Evolutionary conservation across 495 filamentous ascomycete species (phyloP).

Genomic region (Xylaria telfairii): DNA sequence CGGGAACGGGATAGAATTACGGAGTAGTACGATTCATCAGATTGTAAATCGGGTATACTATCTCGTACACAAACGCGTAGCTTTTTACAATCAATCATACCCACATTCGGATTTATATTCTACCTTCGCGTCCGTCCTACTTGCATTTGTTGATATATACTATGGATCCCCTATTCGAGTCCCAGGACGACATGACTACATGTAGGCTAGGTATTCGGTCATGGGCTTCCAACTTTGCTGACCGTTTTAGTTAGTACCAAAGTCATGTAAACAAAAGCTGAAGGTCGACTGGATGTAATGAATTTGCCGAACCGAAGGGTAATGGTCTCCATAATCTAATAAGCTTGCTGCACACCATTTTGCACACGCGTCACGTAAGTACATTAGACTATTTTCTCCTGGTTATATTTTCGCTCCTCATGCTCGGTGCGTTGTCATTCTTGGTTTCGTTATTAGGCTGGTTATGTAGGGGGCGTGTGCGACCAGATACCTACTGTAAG

Average conservation of each 20-base stretch:
- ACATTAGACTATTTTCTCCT: background rate
- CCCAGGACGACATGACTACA: background rate
- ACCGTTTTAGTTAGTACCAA: background rate
- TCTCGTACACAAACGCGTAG: background rate
- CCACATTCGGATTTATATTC: background rate
- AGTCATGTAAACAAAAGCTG: background rate
- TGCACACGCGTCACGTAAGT: background rate
- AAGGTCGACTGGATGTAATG: background rate
- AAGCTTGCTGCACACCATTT: background rate
- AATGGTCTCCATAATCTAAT: background rate
- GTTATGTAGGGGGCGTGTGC: background rate
- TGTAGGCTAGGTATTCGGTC: background rate
- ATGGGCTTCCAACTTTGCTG: background rate
- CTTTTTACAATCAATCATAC: background rate
- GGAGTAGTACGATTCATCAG: background rate
- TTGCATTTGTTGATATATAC: background rate
- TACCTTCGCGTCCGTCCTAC: background rate
- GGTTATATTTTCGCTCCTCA: too few species aligned
- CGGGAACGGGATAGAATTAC: background rate
- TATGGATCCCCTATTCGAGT: background rate
- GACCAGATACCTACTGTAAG: too few species aligned
- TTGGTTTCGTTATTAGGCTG: background rate
- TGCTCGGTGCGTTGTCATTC: background rate
- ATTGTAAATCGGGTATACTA: constrained; percentile 3
- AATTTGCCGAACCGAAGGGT: background rate